phyloP scores from a whole-genome alignment of 352 stramenopile species.

The Globisporangium uncinulatum region DNA sequence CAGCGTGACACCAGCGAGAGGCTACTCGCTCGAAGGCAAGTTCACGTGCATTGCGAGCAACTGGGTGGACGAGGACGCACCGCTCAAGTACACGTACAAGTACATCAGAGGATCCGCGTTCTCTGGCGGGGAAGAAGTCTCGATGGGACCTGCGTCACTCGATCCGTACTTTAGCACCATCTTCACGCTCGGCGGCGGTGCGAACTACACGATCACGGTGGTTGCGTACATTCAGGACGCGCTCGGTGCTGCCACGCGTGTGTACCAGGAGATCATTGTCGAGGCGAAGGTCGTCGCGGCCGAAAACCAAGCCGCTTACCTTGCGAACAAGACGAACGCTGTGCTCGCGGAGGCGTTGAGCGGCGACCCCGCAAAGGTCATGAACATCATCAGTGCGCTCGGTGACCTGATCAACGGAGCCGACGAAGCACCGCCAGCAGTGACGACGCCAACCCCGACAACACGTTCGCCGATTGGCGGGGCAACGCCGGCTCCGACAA shows the following conservation, averaged over 20 bases:
- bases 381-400: slow-evolving; percentile 61
- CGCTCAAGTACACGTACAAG: slow-evolving; percentile 64
- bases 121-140: slow-evolving; percentile 39
- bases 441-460: slow-evolving; percentile 13
- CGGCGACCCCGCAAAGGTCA: slow-evolving; percentile 49
- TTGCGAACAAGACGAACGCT: slow-evolving; percentile 44
- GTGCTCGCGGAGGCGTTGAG: slow-evolving; percentile 40
- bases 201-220: slow-evolving; percentile 58
- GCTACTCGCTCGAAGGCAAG: slow-evolving; percentile 45
- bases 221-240: slow-evolving; percentile 58
- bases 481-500: slow-evolving; percentile 15
- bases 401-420: slow-evolving; percentile 55
- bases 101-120: slow-evolving; percentile 59
- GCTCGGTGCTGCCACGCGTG: slow-evolving; percentile 37
- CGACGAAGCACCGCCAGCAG: slow-evolving; percentile 24
- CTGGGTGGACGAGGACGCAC: slow-evolving; percentile 66
- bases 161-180: slow-evolving; percentile 47
- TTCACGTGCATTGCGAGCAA: slow-evolving; percentile 42
- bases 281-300: slow-evolving; percentile 32
- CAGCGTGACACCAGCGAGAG: slow-evolving; percentile 29
- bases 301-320: slow-evolving; percentile 42
- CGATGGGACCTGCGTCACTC: slow-evolving; percentile 43
- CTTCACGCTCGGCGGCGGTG: slow-evolving; percentile 43
- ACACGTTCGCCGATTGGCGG: slow-evolving; percentile 11
- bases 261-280: slow-evolving; percentile 47